Evolutionary conservation across 2,329 filamentous ascomycete species (phyloP).

Genomic region (Microthyrium microscopicum): DNA sequence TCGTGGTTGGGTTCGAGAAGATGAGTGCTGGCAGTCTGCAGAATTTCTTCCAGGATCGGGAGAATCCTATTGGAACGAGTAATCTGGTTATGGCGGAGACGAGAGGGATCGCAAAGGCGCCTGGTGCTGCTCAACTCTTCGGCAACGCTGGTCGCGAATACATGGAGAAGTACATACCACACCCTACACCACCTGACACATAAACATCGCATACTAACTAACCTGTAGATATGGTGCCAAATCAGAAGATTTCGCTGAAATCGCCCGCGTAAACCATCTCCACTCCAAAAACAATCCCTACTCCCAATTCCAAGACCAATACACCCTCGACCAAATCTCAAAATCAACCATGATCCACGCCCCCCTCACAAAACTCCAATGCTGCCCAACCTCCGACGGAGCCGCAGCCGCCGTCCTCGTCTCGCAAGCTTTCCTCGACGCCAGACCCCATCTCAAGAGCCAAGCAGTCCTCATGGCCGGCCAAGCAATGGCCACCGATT

Average conservation of each 20-base stretch:
- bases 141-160: conserved; percentile 89
- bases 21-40: conserved; percentile 87
- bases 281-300: conserved; percentile 90
- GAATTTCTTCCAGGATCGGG: conserved; percentile 68
- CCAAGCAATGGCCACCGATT: conserved; percentile 75
- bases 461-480: conserved; percentile 84
- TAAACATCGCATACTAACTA: neutral
- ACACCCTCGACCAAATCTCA: conserved; percentile 70
- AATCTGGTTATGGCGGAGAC: conserved; percentile 69
- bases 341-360: conserved; percentile 61
- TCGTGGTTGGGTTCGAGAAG: conserved; percentile 84
- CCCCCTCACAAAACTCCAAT: conserved; percentile 93
- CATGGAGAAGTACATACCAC: conserved; percentile 57
- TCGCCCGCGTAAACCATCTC: conserved; percentile 79
- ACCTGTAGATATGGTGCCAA: conserved; percentile 57
- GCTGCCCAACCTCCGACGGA: conserved; percentile 90
- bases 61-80: conserved; percentile 59
- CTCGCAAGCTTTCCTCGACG: conserved; percentile 74
- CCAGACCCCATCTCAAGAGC: conserved; percentile 60
- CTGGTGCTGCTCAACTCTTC: conserved; percentile 82
- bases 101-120: conserved; percentile 63
- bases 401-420: conserved; percentile 79
- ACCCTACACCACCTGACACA: neutral
- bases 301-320: conserved; percentile 91
- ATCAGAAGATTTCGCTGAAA: conserved; percentile 80